A percentile compares a stretch with the other conserved stretches of the same genome.
These are phyloP conservation scores for Epichloe uncinata DNA, from an alignment of 2,329 filamentous ascomycete species.

Conservation along the genomic window DNA sequence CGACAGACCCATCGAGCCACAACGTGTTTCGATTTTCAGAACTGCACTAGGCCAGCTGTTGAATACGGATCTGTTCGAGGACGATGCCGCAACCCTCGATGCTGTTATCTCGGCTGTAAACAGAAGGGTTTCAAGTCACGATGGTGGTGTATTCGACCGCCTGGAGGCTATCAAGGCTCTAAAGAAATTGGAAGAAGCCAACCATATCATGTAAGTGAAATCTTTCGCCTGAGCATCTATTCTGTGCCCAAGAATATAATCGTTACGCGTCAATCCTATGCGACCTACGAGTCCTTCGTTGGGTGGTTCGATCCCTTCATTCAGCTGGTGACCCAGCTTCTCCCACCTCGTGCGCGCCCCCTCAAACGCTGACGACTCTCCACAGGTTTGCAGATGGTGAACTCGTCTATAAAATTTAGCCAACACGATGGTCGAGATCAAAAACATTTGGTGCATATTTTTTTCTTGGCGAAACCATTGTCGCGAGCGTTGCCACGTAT, in stretches of 20 bases:
- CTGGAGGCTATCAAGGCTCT: slow-evolving; percentile 67
- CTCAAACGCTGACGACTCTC: slow-evolving; percentile 9
- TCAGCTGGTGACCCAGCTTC: not conserved
- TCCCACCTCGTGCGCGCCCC: not conserved
- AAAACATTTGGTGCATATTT: not conserved
- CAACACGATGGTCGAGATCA: not conserved
- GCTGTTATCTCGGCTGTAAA: slow-evolving; percentile 73
- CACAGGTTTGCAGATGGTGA: slow-evolving; percentile 46
- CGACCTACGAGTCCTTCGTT: not conserved
- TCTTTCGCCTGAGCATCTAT: not conserved
- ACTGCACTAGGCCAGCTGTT: slow-evolving; percentile 72
- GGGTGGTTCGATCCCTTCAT: not conserved
- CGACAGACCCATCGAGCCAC: slow-evolving; percentile 38
- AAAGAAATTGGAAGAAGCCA: slow-evolving; percentile 64
- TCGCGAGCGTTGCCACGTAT: not conserved
- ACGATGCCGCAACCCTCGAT: slow-evolving; percentile 67
- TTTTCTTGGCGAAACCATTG: not conserved
- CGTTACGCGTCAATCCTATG: not conserved
- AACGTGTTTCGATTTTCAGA: slow-evolving; percentile 63
- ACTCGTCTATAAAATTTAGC: slow-evolving; percentile 56
- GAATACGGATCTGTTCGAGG: slow-evolving; percentile 69
- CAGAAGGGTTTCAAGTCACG: slow-evolving; percentile 40
- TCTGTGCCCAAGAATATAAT: not conserved
- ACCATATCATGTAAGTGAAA: slow-evolving; percentile 77
- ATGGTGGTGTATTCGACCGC: slow-evolving; percentile 49